Evolutionary conservation across 176 grass and related monocot species (phyloP).

Genomic region (Oryza coarctata): DNA sequence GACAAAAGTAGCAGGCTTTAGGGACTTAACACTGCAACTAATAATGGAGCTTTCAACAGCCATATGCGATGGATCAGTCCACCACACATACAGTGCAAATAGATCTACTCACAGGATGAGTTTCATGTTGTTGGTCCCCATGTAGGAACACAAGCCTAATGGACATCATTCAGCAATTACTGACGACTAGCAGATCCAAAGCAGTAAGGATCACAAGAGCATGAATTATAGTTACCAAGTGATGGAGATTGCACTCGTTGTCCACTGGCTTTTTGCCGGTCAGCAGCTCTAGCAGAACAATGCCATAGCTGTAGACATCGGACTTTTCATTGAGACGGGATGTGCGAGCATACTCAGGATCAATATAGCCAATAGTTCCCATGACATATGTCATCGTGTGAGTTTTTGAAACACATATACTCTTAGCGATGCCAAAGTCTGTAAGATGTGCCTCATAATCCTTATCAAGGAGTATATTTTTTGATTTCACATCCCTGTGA

Average conservation of each 20-base stretch:
- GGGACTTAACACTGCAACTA: conserved; percentile 45
- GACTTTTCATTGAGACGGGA: conserved; percentile 93
- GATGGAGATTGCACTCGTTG: conserved; percentile 96
- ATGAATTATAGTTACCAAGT: conserved; percentile 61
- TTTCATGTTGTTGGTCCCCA: conserved; percentile 56
- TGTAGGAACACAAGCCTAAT: conserved; percentile 52
- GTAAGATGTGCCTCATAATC: conserved; percentile 94
- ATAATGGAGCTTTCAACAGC: conserved; percentile 61
- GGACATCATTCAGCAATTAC: conserved; percentile 50
- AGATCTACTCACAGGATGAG: conserved; percentile 69
- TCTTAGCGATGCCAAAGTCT: conserved; percentile 97
- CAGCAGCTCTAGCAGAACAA: conserved; percentile 84
- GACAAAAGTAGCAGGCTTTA: conserved; percentile 59
- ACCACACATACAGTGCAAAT: conserved; percentile 41
- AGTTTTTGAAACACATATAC: conserved; percentile 86
- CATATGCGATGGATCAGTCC: conserved; percentile 50
- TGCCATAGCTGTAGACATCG: conserved; percentile 94
- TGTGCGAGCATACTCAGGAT: conserved; percentile 92
- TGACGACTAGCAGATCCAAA: conserved; percentile 47
- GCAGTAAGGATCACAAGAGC: conserved; percentile 23
- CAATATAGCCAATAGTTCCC: conserved; percentile 99
- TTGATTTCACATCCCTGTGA: conserved; percentile 92
- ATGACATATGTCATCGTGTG: conserved; percentile 96
- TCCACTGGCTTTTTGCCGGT: conserved; percentile 91
- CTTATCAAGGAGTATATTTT: conserved; percentile 91